Conservation (phyloP, 2,329 filamentous ascomycete genomes). For the Cladosporium sp. region DNA sequence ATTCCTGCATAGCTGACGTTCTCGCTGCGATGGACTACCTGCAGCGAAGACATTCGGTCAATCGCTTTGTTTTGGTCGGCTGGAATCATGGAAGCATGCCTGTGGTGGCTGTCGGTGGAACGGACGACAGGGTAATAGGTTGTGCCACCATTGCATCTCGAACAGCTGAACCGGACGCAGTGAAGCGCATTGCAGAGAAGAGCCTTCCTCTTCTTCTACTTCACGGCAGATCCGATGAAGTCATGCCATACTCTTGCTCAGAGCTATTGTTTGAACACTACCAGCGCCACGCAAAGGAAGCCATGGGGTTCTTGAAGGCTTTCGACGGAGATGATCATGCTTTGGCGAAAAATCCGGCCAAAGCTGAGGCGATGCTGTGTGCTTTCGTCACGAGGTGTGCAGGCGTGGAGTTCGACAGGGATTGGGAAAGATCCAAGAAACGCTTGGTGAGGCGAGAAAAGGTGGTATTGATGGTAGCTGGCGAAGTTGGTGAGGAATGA, state of each 20-base stretch:
- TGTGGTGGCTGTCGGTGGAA: slow-evolving; percentile 35
- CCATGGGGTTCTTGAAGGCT: slow-evolving; percentile 33
- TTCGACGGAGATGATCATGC: slow-evolving; percentile 43
- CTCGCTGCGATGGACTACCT: slow-evolving; percentile 36
- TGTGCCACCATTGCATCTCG: slow-evolving; percentile 40
- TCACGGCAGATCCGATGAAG: slow-evolving; percentile 38
- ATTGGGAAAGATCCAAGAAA: slow-evolving; percentile 20
- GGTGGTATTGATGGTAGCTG: slow-evolving; percentile 29
- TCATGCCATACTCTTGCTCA: slow-evolving; percentile 32
- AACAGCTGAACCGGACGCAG: slow-evolving; percentile 34
- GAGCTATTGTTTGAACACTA: slow-evolving; percentile 36
- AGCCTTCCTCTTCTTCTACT: slow-evolving; percentile 34
- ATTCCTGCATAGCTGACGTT: slow-evolving; percentile 36
- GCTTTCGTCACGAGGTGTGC: slow-evolving; percentile 36
- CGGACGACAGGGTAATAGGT: slow-evolving; percentile 32
- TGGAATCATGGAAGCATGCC: slow-evolving; percentile 44
- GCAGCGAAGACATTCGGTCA: slow-evolving; percentile 26
- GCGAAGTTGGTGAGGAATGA: slow-evolving; percentile 31
- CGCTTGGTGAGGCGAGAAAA: slow-evolving; percentile 22
- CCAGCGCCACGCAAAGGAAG: slow-evolving; percentile 22
- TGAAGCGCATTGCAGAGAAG: slow-evolving; percentile 29
- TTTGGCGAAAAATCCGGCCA: slow-evolving; percentile 33
- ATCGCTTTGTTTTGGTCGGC: slow-evolving; percentile 39
- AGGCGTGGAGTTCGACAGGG: slow-evolving; percentile 23
- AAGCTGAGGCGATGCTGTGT: slow-evolving; percentile 38